Evolutionary conservation across 495 filamentous ascomycete species (phyloP), one percentile per base, ranked within the genome.

Genomic region (Articulospora tetracladia): DNA sequence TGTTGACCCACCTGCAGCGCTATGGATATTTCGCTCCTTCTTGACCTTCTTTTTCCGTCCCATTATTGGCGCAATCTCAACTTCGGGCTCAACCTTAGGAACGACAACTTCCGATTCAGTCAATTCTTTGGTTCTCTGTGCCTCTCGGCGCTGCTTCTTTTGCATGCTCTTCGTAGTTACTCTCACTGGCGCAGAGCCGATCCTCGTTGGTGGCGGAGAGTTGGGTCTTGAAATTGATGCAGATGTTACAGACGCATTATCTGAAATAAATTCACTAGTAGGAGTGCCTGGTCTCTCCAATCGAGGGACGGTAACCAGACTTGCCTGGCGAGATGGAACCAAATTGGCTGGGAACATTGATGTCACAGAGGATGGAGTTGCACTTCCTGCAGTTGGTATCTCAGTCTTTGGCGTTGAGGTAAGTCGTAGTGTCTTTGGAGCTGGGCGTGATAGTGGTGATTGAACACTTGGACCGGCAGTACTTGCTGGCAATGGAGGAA

Each of bases 21-120:
- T 65, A 17, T 66, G 58, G 63, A 61, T 70, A 73, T 67, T 61
- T 55, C 76, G 78, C 32, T 82, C 80, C 74, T 93, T 95, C 77
- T 91, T 94, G 65, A 91, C 85, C 76, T 97, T 97, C 74, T 93
- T 93, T 75, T 95, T 95, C 36, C 92, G 77, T 27, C 90, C 90
- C 39, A 94, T 74, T 41, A 97, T 94, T 2, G 92, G 91, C 0
- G 83, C 91, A 48, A 83, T 81, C 63, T 93, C 89, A 41, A 87
- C 83, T 30, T 80, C 74, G 23, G 73, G 59, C 52, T 82, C 78
- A 3, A 77, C 73, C 61, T 91, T 87, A 59, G 84, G 79, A 13
- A 73, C 66, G 41, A 78, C 74, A 6, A 78, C 53, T n/a, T 58
- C 86, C 76, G 47, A 73, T 66, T 15, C 77, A 8, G 74, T 68